Percentiles rank a stretch among this genome's conserved stretches.
Evolutionary conservation across 768 basidiomycete genomes (phyloP).

Genomic region (Trametes gibbosa): DNA sequence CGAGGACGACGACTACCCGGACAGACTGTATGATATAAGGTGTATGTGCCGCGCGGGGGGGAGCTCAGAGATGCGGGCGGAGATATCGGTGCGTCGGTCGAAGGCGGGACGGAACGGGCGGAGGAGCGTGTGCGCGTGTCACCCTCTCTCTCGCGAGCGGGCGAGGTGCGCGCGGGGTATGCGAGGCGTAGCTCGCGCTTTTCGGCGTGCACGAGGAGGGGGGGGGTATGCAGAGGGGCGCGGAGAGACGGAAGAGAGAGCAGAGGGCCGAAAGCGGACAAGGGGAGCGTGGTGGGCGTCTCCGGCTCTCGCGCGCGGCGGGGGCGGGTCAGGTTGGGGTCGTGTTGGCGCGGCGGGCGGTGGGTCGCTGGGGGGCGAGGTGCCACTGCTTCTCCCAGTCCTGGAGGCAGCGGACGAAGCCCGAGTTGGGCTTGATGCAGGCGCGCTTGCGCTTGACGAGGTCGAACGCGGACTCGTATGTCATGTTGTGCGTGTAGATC

Average conservation of each 20-base stretch:
- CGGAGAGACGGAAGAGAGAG: no score
- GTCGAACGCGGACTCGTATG: conserved; percentile 61
- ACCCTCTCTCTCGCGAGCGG: no score
- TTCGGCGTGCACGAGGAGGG: no score
- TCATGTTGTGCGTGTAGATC: conserved; percentile 70
- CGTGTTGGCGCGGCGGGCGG: conserved; percentile 18
- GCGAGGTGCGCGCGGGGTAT: no score
- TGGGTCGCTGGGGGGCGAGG: conserved; percentile 10
- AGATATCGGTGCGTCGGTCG: background rate
- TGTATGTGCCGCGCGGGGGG: background rate
- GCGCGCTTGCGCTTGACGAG: conserved; percentile 64
- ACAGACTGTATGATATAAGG: conserved; percentile 19
- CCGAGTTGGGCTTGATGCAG: conserved; percentile 77
- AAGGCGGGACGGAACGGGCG: no score
- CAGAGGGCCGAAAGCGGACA: no score
- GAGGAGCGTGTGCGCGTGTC: no score
- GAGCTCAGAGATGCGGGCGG: background rate
- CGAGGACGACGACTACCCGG: conserved; percentile 20
- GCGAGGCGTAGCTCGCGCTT: no score
- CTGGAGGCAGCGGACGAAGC: conserved; percentile 49
- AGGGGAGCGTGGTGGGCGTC: no score
- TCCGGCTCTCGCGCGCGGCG: no score
- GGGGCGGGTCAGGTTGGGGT: conserved; percentile 13
- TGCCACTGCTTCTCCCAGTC: conserved; percentile 33
- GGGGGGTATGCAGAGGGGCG: no score